phyloP scores from a whole-genome alignment of 2,329 filamentous ascomycete genomes.

The Ophiostoma fasciatum region DNA sequence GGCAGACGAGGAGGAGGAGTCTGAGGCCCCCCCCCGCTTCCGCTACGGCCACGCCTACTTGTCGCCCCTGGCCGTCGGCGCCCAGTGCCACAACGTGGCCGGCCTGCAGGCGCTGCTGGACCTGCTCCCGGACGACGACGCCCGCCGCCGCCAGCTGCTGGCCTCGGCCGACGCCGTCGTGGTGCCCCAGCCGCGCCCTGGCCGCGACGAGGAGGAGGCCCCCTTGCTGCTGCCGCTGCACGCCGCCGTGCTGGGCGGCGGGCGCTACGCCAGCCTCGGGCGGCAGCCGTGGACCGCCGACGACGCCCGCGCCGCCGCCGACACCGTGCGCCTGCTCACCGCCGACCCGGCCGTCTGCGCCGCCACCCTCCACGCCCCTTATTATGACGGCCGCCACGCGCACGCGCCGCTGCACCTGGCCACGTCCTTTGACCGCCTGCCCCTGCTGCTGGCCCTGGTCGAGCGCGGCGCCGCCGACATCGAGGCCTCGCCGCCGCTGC shows the following conservation, averaged over 20 bases:
- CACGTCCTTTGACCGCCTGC: constrained; percentile 1
- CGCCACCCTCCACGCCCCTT: constrained; percentile 3
- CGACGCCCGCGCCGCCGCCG: background rate
- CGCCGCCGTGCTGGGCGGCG: background rate
- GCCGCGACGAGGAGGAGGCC: background rate
- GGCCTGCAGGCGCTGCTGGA: constrained; percentile 1
- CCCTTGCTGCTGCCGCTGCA: constrained; percentile 2
- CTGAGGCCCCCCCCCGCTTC: background rate
- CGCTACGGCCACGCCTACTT: background rate
- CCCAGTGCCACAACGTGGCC: background rate
- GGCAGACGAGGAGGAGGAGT: background rate
- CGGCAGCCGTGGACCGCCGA: too few relatives aligned
- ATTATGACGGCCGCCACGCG: background rate
- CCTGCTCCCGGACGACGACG: background rate
- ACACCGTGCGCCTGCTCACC: constrained; percentile 1
- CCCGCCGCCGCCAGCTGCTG: background rate
- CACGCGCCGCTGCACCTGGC: constrained; percentile 4
- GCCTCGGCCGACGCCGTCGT: background rate
- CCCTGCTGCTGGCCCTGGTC: constrained; percentile 1
- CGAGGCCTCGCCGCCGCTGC: constrained; percentile 1
- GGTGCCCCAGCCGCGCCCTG: background rate
- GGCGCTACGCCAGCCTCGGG: background rate
- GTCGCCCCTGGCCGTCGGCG: background rate
- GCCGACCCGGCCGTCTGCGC: constrained; percentile 3
- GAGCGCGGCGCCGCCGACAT: constrained; percentile 2